A percentile compares a stretch with the other conserved stretches of the same genome.
These are phyloP conservation scores for Crithidia sp. DNA, from an alignment of 208 protist species.

Conservation along the genomic window DNA sequence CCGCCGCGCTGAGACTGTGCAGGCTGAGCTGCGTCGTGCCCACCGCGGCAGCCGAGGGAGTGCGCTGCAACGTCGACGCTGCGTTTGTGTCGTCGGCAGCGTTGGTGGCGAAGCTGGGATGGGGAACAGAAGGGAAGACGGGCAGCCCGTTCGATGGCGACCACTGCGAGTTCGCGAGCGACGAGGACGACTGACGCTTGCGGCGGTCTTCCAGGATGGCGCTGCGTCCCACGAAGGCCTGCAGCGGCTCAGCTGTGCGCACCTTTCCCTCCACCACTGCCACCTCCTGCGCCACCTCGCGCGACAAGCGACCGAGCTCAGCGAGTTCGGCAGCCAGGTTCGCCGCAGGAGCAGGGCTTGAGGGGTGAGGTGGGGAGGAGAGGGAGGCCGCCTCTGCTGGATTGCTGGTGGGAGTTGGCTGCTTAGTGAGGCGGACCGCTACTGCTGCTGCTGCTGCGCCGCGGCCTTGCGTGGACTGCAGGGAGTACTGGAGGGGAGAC, in stretches of 20 bases:
- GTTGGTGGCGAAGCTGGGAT: not conserved
- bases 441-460: not conserved
- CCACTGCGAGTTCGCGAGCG: conserved; percentile 8
- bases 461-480: not conserved
- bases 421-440: not conserved
- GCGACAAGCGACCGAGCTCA: conserved; percentile 16
- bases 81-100: not conserved
- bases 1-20: not conserved
- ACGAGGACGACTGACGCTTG: conserved; percentile 36
- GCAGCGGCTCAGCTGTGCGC: conserved; percentile 29
- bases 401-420: conserved; percentile 9
- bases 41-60: too few species aligned
- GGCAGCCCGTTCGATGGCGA: conserved; percentile 6
- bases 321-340: not conserved
- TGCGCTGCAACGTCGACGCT: not conserved
- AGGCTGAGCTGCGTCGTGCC: too few species aligned
- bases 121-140: not conserved
- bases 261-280: conserved; percentile 2
- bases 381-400: not conserved
- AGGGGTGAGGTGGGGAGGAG: not conserved
- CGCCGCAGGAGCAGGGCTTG: not conserved
- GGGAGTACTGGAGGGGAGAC: conserved; percentile 16
- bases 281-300: conserved; percentile 22
- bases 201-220: conserved; percentile 52
- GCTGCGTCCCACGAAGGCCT: conserved; percentile 67